A percentile compares a stretch with the other conserved stretches of the same genome.
These are phyloP conservation scores for Flueggea neowawraea DNA, from an alignment of 441 rosid species.

Conservation along the genomic window DNA sequence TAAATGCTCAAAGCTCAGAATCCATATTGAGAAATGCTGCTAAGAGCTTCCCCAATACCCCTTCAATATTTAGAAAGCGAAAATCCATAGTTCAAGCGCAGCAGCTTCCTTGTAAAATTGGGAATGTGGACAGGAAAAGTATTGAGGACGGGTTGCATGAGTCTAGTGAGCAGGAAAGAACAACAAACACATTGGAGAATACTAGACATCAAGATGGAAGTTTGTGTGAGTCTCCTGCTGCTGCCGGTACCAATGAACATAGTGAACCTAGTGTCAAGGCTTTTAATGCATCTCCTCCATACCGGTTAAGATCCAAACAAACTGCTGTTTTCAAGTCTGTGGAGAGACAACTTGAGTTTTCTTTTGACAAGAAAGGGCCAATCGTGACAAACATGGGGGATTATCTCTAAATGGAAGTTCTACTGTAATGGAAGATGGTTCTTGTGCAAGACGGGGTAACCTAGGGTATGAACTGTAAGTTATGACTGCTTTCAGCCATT, in stretches of 20 bases:
- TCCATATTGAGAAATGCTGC: conserved; percentile 78
- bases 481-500: neutral
- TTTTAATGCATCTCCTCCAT: conserved; percentile 87
- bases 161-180: conserved; percentile 24
- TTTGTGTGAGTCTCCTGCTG: conserved; percentile 33
- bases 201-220: conserved; percentile 30
- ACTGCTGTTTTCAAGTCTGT: conserved; percentile 79
- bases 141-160: conserved; percentile 14
- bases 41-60: conserved; percentile 77
- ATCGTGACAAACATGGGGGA: conserved; percentile 31
- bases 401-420: conserved; percentile 31
- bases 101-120: conserved; percentile 21
- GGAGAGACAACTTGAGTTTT: conserved; percentile 89
- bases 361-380: conserved; percentile 44
- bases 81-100: conserved; percentile 30
- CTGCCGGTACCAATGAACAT: conserved; percentile 17
- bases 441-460: conserved; percentile 27
- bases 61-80: conserved; percentile 88
- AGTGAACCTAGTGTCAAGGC: conserved; percentile 31
- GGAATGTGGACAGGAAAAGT: conserved; percentile 26
- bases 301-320: conserved; percentile 80
- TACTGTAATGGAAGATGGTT: conserved; percentile 38
- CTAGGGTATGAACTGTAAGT: conserved; percentile 42
- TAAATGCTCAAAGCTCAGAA: conserved; percentile 57
- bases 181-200: conserved; percentile 30